A percentile compares a stretch with the other conserved stretches of the same genome.
These are phyloP conservation scores for Thalassiosira mediterranea DNA, from an alignment of 352 stramenopile species.

Conservation along the genomic window DNA sequence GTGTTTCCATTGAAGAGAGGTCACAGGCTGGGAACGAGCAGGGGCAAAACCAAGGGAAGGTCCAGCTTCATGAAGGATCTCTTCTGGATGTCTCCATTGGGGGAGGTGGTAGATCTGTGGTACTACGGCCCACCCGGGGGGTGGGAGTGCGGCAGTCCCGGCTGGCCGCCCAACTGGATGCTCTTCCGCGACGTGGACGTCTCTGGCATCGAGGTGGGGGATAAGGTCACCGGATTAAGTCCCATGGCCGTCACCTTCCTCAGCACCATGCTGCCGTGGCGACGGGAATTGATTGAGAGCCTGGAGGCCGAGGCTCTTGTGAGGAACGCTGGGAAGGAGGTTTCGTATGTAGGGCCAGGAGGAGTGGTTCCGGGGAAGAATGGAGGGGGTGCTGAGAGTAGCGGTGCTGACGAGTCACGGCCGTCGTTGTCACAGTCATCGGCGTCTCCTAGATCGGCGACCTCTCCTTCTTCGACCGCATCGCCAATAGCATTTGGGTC, in stretches of 20 bases:
- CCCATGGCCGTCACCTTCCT: constrained; percentile 32
- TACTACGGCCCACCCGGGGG: neutral
- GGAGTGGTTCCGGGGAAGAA: neutral
- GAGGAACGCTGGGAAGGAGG: constrained; percentile 12
- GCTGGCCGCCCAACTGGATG: constrained; percentile 54
- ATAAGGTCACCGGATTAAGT: constrained; percentile 22
- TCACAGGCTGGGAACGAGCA: too few species aligned
- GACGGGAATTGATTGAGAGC: constrained; percentile 16
- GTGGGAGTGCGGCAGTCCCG: neutral
- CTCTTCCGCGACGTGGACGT: constrained; percentile 42
- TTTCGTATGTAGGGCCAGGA: too few species aligned
- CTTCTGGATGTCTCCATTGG: constrained; percentile 2
- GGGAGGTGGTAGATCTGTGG: neutral
- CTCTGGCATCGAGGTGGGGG: constrained; percentile 22
- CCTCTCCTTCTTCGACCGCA: neutral
- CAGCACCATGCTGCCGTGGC: constrained; percentile 43
- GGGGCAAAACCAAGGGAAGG: too few species aligned
- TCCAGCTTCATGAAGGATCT: constrained; percentile 29
- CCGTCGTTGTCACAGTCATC: too few species aligned
- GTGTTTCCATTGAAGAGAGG: too few species aligned
- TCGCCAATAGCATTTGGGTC: constrained; percentile 4
- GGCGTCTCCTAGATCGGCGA: neutral
- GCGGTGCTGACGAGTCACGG: too few species aligned
- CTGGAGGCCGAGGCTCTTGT: constrained; percentile 14
- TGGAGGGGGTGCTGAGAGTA: too few species aligned